A percentile compares a stretch with the other conserved stretches of the same genome.
Evolutionary conservation across 768 basidiomycete genomes (phyloP).

Genomic region (Clavaria fumosa): DNA sequence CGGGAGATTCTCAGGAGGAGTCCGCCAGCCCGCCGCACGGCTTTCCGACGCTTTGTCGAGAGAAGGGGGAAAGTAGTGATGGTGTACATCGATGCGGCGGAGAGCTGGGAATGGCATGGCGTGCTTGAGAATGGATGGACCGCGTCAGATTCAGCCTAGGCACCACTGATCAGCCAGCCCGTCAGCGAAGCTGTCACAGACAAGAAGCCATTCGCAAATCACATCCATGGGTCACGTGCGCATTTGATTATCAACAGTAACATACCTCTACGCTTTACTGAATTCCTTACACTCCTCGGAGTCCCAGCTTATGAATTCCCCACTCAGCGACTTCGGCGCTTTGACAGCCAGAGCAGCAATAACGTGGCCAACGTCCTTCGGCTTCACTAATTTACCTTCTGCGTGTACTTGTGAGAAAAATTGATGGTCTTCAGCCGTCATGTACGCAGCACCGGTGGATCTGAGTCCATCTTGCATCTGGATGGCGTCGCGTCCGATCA

Average conservation of each 20-base stretch:
- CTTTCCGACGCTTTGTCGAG: constrained; percentile 33
- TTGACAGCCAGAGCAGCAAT: constrained; percentile 60
- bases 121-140: too few relatives aligned
- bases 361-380: constrained; percentile 63
- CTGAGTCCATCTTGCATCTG: constrained; percentile 63
- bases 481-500: constrained; percentile 2
- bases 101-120: neutral
- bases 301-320: constrained; percentile 74
- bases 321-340: constrained; percentile 48
- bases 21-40: constrained; percentile 38
- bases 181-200: too few relatives aligned
- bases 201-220: too few relatives aligned
- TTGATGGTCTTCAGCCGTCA: constrained; percentile 40
- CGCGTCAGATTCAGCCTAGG: too few relatives aligned
- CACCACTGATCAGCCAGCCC: too few relatives aligned
- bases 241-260: too few relatives aligned
- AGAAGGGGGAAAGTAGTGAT: constrained; percentile 51
- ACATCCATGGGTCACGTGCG: too few relatives aligned
- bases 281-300: constrained; percentile 49
- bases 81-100: constrained; percentile 52
- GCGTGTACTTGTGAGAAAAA: constrained; percentile 41
- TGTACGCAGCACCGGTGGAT: constrained; percentile 30
- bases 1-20: constrained; percentile 47
- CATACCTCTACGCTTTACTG: constrained; percentile 16
- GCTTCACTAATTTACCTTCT: constrained; percentile 58